phyloP scores from a whole-genome alignment of 352 stramenopile species.

The Phytopythium sindhum region DNA sequence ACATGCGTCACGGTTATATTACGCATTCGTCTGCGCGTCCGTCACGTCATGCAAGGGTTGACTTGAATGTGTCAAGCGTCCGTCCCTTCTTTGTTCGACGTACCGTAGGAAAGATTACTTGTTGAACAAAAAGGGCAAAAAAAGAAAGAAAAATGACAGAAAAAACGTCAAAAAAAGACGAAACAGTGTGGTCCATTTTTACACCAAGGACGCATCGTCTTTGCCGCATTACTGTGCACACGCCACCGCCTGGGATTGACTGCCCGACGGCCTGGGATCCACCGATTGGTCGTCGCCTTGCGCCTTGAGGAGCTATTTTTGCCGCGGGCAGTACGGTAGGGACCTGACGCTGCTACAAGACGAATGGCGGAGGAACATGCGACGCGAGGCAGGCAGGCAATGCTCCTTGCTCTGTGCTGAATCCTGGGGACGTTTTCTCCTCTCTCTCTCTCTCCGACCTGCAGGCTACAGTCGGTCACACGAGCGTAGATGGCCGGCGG shows the following conservation, averaged over 20 bases:
- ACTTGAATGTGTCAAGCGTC: not conserved
- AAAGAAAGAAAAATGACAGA: not conserved
- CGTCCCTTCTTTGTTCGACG: not conserved
- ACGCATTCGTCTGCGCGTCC: not conserved
- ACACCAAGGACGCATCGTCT: not conserved
- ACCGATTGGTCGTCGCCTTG: conserved; percentile 1
- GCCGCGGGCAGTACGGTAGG: not conserved
- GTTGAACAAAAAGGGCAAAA: not conserved
- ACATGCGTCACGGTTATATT: not conserved
- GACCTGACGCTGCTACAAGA: not conserved
- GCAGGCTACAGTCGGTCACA: not conserved
- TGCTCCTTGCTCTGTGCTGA: not conserved
- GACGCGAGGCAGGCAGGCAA: not conserved
- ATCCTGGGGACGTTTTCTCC: not conserved
- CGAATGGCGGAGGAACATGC: not conserved
- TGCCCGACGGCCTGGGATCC: not conserved
- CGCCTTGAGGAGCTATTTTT: conserved; percentile 5
- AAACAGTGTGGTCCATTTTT: not conserved
- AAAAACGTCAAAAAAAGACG: not conserved
- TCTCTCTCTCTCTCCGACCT: not conserved
- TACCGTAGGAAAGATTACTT: conserved; percentile 4
- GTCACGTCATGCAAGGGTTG: not conserved
- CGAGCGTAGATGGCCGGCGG: not conserved
- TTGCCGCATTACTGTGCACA: not conserved
- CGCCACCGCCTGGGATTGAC: conserved; percentile 1